Evolutionary conservation across 441 rosid genomes (phyloP).

Genomic region (Euphorbia corollata): DNA sequence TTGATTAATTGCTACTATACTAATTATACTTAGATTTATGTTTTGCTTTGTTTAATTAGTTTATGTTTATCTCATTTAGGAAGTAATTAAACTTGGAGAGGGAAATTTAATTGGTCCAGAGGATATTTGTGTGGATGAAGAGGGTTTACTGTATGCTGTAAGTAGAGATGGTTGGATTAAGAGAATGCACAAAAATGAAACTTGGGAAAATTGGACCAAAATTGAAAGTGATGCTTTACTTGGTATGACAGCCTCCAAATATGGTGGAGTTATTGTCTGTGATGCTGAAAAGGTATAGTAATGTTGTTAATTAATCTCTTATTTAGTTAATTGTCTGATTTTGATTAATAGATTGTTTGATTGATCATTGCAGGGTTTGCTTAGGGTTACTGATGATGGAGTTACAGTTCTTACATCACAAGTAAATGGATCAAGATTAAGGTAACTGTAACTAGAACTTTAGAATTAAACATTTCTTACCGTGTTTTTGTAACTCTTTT

Average conservation of each 20-base stretch:
- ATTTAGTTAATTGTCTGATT: background rate
- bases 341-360: background rate
- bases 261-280: slow-evolving; percentile 37
- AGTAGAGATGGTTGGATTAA: slow-evolving; percentile 50
- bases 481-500: too few species aligned
- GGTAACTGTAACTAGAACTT: slow-evolving; percentile 21
- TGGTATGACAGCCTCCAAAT: slow-evolving; percentile 33
- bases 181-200: slow-evolving; percentile 32
- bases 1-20: too few species aligned
- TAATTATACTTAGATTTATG: too few species aligned
- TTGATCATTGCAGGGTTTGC: slow-evolving; percentile 35
- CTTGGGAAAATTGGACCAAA: slow-evolving; percentile 41
- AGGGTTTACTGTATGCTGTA: slow-evolving; percentile 39
- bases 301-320: background rate
- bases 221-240: slow-evolving; percentile 26
- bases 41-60: background rate
- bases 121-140: slow-evolving; percentile 28
- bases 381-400: slow-evolving; percentile 35
- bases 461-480: too few species aligned
- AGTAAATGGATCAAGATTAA: slow-evolving; percentile 34
- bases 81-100: slow-evolving; percentile 38
- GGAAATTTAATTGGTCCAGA: slow-evolving; percentile 34
- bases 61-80: slow-evolving; percentile 10
- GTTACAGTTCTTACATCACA: slow-evolving; percentile 32
- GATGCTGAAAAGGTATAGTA: slow-evolving; percentile 30